Conservation (phyloP, 345 rosid species). For the Chamaenerion angustifolium region DNA sequence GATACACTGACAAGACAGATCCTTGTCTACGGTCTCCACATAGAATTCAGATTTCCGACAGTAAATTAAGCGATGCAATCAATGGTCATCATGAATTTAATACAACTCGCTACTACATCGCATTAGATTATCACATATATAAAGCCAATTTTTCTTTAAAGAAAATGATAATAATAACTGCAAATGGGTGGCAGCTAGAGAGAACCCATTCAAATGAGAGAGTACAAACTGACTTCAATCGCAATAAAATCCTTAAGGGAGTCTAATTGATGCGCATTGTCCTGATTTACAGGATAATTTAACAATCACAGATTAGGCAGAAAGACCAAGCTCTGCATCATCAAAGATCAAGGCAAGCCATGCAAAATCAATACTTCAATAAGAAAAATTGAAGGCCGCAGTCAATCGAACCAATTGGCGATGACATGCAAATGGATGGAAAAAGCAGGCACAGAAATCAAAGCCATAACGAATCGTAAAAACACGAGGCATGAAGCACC, state of each 20-base stretch:
- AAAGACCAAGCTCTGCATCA: neutral
- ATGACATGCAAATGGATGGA: conserved; percentile 4
- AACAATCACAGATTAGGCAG: neutral
- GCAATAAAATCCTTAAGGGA: no score
- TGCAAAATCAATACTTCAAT: neutral
- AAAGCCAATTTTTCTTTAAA: neutral
- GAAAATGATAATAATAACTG: no score
- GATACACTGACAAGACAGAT: neutral
- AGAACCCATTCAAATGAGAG: no score
- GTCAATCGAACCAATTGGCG: conserved; percentile 1
- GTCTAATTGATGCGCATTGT: no score
- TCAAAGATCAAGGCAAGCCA: neutral
- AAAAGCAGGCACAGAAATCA: neutral
- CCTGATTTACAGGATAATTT: no score
- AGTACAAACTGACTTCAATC: no score
- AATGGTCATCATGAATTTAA: neutral
- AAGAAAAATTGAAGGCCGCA: neutral
- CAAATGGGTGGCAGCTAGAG: no score
- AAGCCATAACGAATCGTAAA: neutral
- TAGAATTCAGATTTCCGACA: neutral
- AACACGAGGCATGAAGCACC: neutral
- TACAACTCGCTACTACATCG: neutral
- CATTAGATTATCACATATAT: no score
- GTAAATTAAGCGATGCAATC: neutral
- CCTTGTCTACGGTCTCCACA: neutral